A percentile compares a stretch with the other conserved stretches of the same genome.
phyloP scores from a whole-genome alignment of 768 basidiomycete genomes.

The Chalciporus pseudorubinellus region DNA sequence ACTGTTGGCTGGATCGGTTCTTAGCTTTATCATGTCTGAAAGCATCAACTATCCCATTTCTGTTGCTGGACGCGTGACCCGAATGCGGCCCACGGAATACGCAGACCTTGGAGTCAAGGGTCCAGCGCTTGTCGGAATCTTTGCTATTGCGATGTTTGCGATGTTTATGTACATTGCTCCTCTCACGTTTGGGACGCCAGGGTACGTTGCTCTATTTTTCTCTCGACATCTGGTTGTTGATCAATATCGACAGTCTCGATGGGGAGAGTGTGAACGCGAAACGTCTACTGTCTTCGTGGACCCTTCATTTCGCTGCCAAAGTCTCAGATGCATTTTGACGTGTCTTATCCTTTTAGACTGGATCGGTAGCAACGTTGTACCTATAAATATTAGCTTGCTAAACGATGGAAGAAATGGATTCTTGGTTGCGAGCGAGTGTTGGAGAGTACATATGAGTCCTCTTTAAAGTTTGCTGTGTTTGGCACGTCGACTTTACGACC shows the following conservation, averaged over 20 bases:
- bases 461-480: slow-evolving; percentile 14
- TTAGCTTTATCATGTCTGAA: slow-evolving; percentile 88
- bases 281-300: slow-evolving; percentile 86
- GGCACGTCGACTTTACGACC: slow-evolving; percentile 5
- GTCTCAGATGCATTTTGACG: slow-evolving; percentile 39
- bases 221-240: slow-evolving; percentile 3
- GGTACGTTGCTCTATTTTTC: slow-evolving; percentile 51
- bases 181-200: slow-evolving; percentile 94
- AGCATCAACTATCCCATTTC: slow-evolving; percentile 91
- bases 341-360: slow-evolving; percentile 9
- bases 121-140: slow-evolving; percentile 57
- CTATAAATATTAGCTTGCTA: slow-evolving; percentile 20
- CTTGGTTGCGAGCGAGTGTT: neutral
- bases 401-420: slow-evolving; percentile 1
- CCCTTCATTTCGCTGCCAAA: slow-evolving; percentile 87
- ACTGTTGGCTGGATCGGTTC: slow-evolving; percentile 85
- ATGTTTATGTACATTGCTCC: slow-evolving; percentile 80
- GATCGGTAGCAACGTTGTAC: slow-evolving; percentile 17
- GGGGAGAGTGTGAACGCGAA: slow-evolving; percentile 83
- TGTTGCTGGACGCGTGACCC: slow-evolving; percentile 63
- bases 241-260: slow-evolving; percentile 56
- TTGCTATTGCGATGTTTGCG: slow-evolving; percentile 56
- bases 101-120: slow-evolving; percentile 80
- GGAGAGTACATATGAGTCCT: too few species aligned
- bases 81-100: slow-evolving; percentile 48